Evolutionary conservation across 495 filamentous ascomycete genomes (phyloP).

Genomic region (Schizothecium vesticola): DNA sequence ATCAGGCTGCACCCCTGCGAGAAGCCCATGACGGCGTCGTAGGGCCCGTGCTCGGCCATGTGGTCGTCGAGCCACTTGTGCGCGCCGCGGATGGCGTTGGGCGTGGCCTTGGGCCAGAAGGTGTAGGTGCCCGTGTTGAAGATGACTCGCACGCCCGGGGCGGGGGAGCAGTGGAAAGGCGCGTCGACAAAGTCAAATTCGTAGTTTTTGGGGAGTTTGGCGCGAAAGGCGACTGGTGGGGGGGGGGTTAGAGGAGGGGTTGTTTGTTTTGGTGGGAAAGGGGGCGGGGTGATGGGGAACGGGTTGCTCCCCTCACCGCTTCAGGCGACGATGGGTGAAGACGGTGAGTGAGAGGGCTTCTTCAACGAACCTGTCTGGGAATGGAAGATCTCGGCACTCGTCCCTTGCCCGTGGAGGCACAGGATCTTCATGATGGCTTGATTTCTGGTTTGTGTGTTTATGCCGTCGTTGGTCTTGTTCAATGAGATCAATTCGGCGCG

Average conservation of each 20-base stretch:
- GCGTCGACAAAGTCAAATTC: constrained; percentile 55
- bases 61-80: constrained; percentile 44
- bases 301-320: too few species aligned
- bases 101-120: constrained; percentile 39
- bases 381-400: constrained; percentile 53
- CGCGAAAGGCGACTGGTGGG: constrained; percentile 26
- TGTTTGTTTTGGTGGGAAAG: not conserved
- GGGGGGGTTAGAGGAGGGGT: not conserved
- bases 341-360: not conserved
- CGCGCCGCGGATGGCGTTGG: constrained; percentile 34
- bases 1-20: constrained; percentile 55
- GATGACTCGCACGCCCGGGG: constrained; percentile 50
- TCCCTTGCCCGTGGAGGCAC: constrained; percentile 60
- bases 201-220: constrained; percentile 27
- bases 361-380: constrained; percentile 49
- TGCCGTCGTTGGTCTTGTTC: not conserved
- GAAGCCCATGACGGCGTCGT: constrained; percentile 56
- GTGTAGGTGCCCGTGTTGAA: constrained; percentile 44
- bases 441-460: not conserved
- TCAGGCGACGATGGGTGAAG: not conserved
- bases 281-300: not conserved
- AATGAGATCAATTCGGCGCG: not conserved
- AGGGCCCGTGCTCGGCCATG: constrained; percentile 49
- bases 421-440: constrained; percentile 49
- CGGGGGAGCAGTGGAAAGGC: constrained; percentile 38